A percentile compares a stretch with the other conserved stretches of the same genome.
Conservation (phyloP, 805 yeast species). For the Monosporozyma solicola region DNA sequence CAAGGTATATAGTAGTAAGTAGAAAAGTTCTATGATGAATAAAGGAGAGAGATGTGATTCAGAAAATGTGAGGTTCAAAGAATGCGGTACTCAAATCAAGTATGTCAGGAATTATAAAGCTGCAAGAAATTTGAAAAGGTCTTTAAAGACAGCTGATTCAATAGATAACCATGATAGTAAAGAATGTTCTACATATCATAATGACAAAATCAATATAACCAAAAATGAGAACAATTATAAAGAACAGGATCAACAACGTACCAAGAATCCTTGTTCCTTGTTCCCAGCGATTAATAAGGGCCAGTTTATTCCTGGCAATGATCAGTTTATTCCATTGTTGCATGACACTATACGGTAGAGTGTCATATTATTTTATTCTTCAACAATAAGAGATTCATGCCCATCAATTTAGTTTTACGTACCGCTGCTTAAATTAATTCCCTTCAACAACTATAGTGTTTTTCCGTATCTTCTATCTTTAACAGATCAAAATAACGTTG, state of each 20-base stretch:
- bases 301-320: slow-evolving; percentile 20
- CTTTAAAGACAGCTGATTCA: not conserved
- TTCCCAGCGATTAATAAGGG: slow-evolving; percentile 19
- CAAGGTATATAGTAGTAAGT: not conserved
- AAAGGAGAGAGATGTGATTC: not conserved
- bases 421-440: not conserved
- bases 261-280: slow-evolving; percentile 4
- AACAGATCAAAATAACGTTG: not conserved
- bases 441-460: not conserved
- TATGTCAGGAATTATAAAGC: too few relatives aligned
- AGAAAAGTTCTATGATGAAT: not conserved
- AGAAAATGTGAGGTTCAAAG: not conserved
- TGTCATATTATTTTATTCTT: not conserved
- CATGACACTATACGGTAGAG: slow-evolving; percentile 17
- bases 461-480: not conserved
- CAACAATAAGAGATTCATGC: not conserved
- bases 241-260: not conserved
- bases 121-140: too few relatives aligned
- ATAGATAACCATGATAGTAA: not conserved
- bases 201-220: not conserved
- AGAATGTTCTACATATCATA: not conserved
- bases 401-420: not conserved
- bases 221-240: not conserved
- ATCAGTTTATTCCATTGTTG: slow-evolving; percentile 20
- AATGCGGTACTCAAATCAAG: not conserved